A percentile compares a stretch with the other conserved stretches of the same genome.
These are phyloP conservation scores for Globisporangium irregulare DNA, from an alignment of 352 stramenopile species.

Conservation along the genomic window DNA sequence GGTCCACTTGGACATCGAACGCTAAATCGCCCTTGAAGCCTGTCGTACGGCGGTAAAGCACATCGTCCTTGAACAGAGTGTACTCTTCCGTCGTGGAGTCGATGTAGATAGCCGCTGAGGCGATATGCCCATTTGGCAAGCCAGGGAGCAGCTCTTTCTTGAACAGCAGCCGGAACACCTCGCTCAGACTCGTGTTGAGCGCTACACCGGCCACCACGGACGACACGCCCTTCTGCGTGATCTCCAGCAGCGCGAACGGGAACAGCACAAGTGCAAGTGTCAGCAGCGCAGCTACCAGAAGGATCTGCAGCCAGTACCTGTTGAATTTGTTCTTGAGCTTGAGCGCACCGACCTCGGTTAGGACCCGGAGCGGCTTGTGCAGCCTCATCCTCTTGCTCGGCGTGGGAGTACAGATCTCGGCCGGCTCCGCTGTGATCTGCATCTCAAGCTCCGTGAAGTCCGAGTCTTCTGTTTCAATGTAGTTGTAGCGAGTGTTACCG, in stretches of 20 bases:
- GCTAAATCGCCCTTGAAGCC: conserved; percentile 39
- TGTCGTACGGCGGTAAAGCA: conserved; percentile 36
- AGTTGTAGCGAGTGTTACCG: too few species aligned
- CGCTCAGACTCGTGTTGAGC: conserved; percentile 41
- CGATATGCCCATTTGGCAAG: conserved; percentile 17
- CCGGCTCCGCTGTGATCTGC: too few species aligned
- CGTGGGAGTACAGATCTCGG: too few species aligned
- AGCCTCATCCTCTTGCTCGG: too few species aligned
- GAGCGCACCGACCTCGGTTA: too few species aligned
- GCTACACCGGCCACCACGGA: conserved; percentile 27
- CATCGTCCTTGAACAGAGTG: conserved; percentile 32
- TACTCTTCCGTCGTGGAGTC: conserved; percentile 36
- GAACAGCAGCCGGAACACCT: conserved; percentile 27
- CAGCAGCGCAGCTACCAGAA: too few species aligned
- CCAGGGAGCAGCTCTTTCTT: conserved; percentile 19
- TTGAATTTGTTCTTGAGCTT: too few species aligned
- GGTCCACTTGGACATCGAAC: conserved; percentile 38
- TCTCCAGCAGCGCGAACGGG: conserved; percentile 17
- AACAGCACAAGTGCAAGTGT: not conserved
- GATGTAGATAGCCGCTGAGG: conserved; percentile 23
- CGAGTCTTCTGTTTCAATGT: too few species aligned
- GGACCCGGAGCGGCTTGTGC: too few species aligned
- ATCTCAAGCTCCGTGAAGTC: too few species aligned
- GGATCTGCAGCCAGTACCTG: too few species aligned
- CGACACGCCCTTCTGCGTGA: conserved; percentile 15